These are phyloP conservation scores for Corinectria fuckeliana DNA, from an alignment of 2,329 filamentous ascomycete species.

Conservation along the genomic window DNA sequence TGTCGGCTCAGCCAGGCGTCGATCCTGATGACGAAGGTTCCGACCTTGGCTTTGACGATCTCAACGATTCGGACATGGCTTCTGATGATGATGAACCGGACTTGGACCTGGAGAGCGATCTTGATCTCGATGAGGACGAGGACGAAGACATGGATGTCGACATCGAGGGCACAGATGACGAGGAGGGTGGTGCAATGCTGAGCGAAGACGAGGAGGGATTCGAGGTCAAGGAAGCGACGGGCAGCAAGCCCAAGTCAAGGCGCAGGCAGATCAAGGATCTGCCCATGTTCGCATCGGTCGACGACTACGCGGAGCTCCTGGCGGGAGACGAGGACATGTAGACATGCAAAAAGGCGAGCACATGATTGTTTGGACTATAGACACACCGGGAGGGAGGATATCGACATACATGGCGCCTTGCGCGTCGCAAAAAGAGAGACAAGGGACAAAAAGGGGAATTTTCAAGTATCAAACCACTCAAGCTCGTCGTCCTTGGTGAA, in stretches of 20 bases:
- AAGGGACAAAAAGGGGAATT: not conserved
- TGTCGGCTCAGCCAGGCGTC: constrained; percentile 76
- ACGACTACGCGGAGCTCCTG: constrained; percentile 90
- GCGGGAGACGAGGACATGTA: constrained; percentile 74
- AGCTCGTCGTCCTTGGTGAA: constrained; percentile 90
- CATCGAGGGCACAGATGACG: constrained; percentile 51
- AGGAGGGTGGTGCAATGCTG: constrained; percentile 52
- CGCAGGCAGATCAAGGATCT: constrained; percentile 86
- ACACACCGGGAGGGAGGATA: constrained; percentile 25
- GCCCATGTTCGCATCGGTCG: constrained; percentile 90
- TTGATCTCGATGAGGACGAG: constrained; percentile 50
- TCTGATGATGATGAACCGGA: constrained; percentile 53
- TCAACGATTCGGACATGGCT: constrained; percentile 57
- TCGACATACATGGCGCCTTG: constrained; percentile 21
- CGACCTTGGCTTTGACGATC: constrained; percentile 57
- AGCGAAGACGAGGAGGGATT: constrained; percentile 51
- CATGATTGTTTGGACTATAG: constrained; percentile 23
- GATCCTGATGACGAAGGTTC: constrained; percentile 54
- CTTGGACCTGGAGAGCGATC: constrained; percentile 51
- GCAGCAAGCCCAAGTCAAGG: constrained; percentile 57
- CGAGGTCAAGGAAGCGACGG: constrained; percentile 70
- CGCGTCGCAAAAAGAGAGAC: constrained; percentile 10
- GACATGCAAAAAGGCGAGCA: constrained; percentile 32
- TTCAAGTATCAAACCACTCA: constrained; percentile 61
- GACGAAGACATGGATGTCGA: constrained; percentile 49